Evolutionary conservation across 2,329 filamentous ascomycete species (phyloP), one percentile per base, ranked within the genome.

Genomic region (Chaetomium sp.): DNA sequence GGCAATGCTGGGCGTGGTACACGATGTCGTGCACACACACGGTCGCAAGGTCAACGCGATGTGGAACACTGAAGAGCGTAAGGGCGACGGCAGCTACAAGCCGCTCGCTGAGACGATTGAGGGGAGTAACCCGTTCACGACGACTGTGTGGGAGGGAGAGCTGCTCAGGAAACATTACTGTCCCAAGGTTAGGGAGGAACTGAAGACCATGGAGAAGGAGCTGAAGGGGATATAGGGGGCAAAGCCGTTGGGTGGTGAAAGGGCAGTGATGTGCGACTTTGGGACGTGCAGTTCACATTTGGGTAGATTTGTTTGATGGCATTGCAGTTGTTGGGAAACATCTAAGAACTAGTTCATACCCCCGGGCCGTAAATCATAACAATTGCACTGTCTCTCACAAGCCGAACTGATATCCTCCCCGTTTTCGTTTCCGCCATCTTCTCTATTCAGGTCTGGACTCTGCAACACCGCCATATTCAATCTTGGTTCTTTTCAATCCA

Each of bases 61-160:
- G 58, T 99, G 94, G 92, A 85, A 95, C 66, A 95, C 91, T 0
- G 92, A 97, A 69, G 94, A 97, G 75, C 80, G 92, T 49, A 88
- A 89, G 69, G 92, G 92, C 6, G 92, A 97, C 68, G 94, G 94
- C 2, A 82, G 86, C 1, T 97, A 89, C 66, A 87, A 91, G 70
- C 79, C 90, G 0, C 70, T 86, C 44, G 83, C 84, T 45, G 79
- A 80, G 34, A 88, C 86, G 61, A 81, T 95, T 3, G 92, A 96
- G 71, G 85, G 82, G 6, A 91, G 87, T 62, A 97, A 97, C 72
- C 91, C 92, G 0, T 95, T 94, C 71, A 88, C 91, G 0, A 84
- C 85, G 4, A 96, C 90, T 0, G 80, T 95, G 0, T 99, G 92
- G 94, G 94, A 97, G 69, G 91, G 89, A 0, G 94, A 97, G 74